A percentile compares a stretch with the other conserved stretches of the same genome.
These are phyloP conservation scores for Pisolithus marmoratus DNA, from an alignment of 768 basidiomycete genomes.

Conservation along the genomic window DNA sequence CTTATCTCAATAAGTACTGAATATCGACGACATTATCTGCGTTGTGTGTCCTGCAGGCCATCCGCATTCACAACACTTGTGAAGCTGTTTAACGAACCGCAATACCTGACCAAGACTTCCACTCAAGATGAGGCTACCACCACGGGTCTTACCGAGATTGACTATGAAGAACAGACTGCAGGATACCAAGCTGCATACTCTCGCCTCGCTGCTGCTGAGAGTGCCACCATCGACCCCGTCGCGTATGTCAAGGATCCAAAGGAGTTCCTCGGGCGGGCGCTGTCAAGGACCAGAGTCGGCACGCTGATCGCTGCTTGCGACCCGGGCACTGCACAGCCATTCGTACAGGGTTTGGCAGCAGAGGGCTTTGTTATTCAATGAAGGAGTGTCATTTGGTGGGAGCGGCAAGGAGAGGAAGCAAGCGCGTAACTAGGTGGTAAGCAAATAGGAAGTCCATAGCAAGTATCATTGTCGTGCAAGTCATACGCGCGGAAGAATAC, in stretches of 20 bases:
- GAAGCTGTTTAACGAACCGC: conserved; percentile 73
- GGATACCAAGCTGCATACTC: conserved; percentile 96
- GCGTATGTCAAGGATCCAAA: conserved; percentile 53
- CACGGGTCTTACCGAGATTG: conserved; percentile 66
- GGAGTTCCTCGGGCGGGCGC: conserved; percentile 44
- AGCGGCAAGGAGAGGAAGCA: not conserved
- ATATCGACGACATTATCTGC: not conserved
- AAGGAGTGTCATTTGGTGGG: not conserved
- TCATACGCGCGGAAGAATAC: too few relatives aligned
- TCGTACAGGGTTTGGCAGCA: conserved; percentile 27
- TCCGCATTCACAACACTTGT: conserved; percentile 61
- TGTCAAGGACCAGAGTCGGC: conserved; percentile 16
- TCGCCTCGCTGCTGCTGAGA: conserved; percentile 77
- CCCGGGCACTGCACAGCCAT: conserved; percentile 16
- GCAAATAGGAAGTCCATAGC: too few relatives aligned
- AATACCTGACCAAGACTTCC: conserved; percentile 46
- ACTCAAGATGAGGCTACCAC: conserved; percentile 41
- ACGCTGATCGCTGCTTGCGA: conserved; percentile 19
- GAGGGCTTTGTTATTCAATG: conserved; percentile 26
- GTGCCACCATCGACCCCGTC: conserved; percentile 51
- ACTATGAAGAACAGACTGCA: conserved; percentile 84
- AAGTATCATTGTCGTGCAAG: too few relatives aligned
- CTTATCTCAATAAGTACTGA: not conserved
- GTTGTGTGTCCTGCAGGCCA: conserved; percentile 46
- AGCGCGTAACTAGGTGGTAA: too few relatives aligned